A percentile compares a stretch with the other conserved stretches of the same genome.
Conservation (phyloP, 108 stramenopile species). For the Discostella pseudostelligera region DNA sequence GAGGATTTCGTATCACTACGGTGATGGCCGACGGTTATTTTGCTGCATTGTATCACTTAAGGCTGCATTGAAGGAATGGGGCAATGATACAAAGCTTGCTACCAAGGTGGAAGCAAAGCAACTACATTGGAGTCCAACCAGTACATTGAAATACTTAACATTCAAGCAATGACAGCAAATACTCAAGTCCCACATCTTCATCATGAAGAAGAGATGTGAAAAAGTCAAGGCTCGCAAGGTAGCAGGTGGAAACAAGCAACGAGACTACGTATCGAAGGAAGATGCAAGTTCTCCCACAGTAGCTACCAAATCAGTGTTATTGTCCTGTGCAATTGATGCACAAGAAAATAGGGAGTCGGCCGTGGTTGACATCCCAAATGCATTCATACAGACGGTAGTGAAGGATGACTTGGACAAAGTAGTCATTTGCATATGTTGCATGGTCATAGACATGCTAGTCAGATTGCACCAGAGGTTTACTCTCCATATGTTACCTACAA, state of each 20-base stretch:
- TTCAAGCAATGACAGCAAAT: too few relatives aligned
- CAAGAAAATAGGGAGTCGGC: constrained; percentile 46
- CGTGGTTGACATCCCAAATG: constrained; percentile 48
- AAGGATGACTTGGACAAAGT: constrained; percentile 15
- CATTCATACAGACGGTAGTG: constrained; percentile 49
- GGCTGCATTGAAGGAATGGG: neutral
- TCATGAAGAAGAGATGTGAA: constrained; percentile 27
- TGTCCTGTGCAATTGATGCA: constrained; percentile 47
- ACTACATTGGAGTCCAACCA: constrained; percentile 3
- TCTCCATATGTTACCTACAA: constrained; percentile 12
- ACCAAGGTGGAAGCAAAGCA: neutral
- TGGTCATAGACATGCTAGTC: constrained; percentile 29
- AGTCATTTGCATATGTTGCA: constrained; percentile 21
- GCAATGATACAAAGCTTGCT: neutral
- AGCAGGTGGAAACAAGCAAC: constrained; percentile 36
- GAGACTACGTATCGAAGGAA: constrained; percentile 29
- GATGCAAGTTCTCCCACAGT: constrained; percentile 36
- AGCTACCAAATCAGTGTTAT: constrained; percentile 20
- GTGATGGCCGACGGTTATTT: constrained; percentile 6
- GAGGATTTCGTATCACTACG: neutral
- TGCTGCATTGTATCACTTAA: neutral
- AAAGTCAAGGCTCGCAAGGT: constrained; percentile 27
- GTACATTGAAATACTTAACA: neutral
- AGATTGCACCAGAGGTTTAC: constrained; percentile 29
- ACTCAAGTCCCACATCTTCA: constrained; percentile 9